Conservation (phyloP, 352 stramenopile genomes). For the Globisporangium viniferum region DNA sequence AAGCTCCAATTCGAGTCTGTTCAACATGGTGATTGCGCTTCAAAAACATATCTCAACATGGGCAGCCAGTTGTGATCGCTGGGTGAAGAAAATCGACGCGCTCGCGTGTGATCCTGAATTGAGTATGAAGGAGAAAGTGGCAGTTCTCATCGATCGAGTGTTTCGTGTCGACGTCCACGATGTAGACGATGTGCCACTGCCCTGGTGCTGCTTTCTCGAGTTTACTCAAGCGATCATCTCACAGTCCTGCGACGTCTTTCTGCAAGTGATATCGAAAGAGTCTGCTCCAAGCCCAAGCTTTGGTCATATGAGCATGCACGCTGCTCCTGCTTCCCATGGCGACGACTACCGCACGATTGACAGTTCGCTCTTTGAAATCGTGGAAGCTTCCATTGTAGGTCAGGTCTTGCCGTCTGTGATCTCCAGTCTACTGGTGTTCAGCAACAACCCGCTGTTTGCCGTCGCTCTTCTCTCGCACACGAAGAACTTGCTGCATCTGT, state of each 20-base stretch:
- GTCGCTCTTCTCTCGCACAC: conserved; percentile 38
- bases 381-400: conserved; percentile 49
- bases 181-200: conserved; percentile 22
- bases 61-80: conserved; percentile 29
- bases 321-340: not conserved
- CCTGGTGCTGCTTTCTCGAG: conserved; percentile 52
- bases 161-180: conserved; percentile 35
- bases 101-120: not conserved
- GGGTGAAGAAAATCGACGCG: conserved; percentile 20
- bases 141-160: conserved; percentile 27
- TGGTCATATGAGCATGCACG: conserved; percentile 1
- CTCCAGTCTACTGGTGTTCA: conserved; percentile 60
- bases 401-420: conserved; percentile 51
- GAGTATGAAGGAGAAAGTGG: conserved; percentile 19
- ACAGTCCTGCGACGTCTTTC: conserved; percentile 34
- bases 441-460: conserved; percentile 49
- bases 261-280: conserved; percentile 23
- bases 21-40: conserved; percentile 30
- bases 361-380: conserved; percentile 16
- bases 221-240: conserved; percentile 27
- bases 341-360: not conserved
- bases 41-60: conserved; percentile 75
- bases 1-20: conserved; percentile 2
- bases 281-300: conserved; percentile 28
- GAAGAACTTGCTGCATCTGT: conserved; percentile 37